Percentiles rank a stretch among this genome's conserved stretches.
phyloP scores from a whole-genome alignment of 192 early-diverging fungal species.

The Spizellomyces punctatus region DNA sequence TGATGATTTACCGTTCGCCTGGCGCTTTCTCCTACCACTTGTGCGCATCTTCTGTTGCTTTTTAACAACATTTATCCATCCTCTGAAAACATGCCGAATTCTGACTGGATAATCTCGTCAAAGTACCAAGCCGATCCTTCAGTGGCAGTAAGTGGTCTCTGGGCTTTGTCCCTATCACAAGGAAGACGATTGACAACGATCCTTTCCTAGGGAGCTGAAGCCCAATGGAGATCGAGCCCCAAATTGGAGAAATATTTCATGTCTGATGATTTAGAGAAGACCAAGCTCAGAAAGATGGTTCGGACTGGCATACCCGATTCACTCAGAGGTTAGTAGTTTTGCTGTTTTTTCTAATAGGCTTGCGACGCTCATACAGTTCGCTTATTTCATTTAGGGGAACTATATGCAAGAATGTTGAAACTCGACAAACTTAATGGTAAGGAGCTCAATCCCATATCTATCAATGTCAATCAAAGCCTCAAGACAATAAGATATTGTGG shows the following conservation, averaged over 20 bases:
- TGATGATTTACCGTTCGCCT: no score
- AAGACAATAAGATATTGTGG: not conserved
- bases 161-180: no score
- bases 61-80: no score
- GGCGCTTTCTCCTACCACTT: no score
- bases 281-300: slow-evolving; percentile 45
- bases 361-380: not conserved
- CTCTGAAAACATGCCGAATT: no score
- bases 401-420: slow-evolving; percentile 43
- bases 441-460: not conserved
- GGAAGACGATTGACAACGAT: no score
- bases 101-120: no score
- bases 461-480: not conserved
- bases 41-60: no score
- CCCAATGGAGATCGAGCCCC: no score
- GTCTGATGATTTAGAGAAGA: slow-evolving; percentile 30
- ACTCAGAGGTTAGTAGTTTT: slow-evolving; percentile 32
- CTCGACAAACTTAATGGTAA: slow-evolving; percentile 46
- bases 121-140: no score
- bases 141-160: no score
- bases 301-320: slow-evolving; percentile 42
- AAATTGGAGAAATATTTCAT: slow-evolving; percentile 28
- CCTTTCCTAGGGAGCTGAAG: no score
- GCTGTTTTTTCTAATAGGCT: slow-evolving; percentile 1
- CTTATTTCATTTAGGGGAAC: slow-evolving; percentile 20